phyloP scores from a whole-genome alignment of 1,139 yeast species.

The Meyerozyma sp. region DNA sequence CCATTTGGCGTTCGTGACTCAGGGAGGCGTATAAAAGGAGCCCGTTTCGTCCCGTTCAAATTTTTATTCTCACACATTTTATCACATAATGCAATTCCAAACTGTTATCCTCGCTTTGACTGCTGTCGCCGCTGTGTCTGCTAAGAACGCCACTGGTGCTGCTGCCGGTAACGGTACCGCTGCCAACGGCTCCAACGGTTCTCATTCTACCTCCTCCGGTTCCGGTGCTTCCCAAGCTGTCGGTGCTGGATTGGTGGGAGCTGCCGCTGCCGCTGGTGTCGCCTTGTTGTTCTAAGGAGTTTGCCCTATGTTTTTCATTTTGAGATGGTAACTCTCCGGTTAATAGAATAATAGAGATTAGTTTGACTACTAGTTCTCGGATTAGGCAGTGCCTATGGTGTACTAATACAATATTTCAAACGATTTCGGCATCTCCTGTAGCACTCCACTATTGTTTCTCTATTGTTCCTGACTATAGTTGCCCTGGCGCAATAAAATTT shows the following conservation, averaged over 20 bases:
- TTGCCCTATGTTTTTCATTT: conserved; percentile 1
- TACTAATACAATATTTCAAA: background rate
- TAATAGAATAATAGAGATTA: conserved; percentile 1
- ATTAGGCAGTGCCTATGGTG: conserved; percentile 1
- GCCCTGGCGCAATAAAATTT: background rate
- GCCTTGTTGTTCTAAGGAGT: conserved; percentile 13
- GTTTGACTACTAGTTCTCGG: background rate
- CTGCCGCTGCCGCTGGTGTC: conserved; percentile 15
- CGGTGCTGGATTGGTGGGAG: conserved; percentile 14
- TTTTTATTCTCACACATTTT: background rate
- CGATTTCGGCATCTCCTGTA: background rate
- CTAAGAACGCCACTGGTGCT: conserved; percentile 2
- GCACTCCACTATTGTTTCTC: no score
- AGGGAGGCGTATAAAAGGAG: background rate
- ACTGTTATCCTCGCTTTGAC: conserved; percentile 13
- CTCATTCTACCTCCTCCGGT: conserved; percentile 7
- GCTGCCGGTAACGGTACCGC: conserved; percentile 9
- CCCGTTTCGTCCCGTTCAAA: background rate
- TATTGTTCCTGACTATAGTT: background rate
- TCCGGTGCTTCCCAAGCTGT: conserved; percentile 11
- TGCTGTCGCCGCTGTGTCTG: conserved; percentile 11
- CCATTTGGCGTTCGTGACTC: conserved; percentile 1
- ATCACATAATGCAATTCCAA: conserved; percentile 11
- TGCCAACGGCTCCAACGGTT: conserved; percentile 4
- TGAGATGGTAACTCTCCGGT: conserved; percentile 1